A percentile compares a stretch with the other conserved stretches of the same genome.
These are phyloP conservation scores for Scheffersomyces illinoinensis DNA, from an alignment of 1,139 yeast species.

Conservation along the genomic window DNA sequence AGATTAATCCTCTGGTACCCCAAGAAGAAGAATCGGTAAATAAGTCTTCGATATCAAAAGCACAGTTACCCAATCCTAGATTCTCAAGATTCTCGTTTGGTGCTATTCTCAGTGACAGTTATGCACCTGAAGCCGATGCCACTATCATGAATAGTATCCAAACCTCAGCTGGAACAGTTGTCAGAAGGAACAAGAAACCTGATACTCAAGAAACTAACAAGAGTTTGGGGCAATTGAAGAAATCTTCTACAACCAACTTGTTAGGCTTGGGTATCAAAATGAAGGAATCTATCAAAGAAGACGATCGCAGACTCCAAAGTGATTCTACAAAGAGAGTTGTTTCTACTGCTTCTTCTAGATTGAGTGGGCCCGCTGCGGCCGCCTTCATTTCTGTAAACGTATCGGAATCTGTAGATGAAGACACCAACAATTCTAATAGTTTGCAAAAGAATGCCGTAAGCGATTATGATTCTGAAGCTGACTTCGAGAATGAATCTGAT, in stretches of 20 bases:
- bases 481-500: slow-evolving; percentile 21
- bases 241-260: slow-evolving; percentile 25
- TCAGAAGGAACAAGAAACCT: slow-evolving; percentile 18
- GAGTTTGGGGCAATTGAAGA: slow-evolving; percentile 17
- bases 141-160: slow-evolving; percentile 28
- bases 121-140: slow-evolving; percentile 21
- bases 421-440: slow-evolving; percentile 14
- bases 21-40: neutral
- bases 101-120: slow-evolving; percentile 24
- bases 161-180: slow-evolving; percentile 32
- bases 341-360: slow-evolving; percentile 4
- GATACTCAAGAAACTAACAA: slow-evolving; percentile 6
- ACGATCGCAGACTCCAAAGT: slow-evolving; percentile 2
- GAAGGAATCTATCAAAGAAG: slow-evolving; percentile 4
- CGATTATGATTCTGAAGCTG: slow-evolving; percentile 19
- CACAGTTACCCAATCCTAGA: slow-evolving; percentile 38
- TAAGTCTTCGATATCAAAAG: neutral
- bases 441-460: slow-evolving; percentile 16
- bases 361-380: neutral
- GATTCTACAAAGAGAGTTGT: slow-evolving; percentile 2
- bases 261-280: slow-evolving; percentile 35
- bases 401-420: slow-evolving; percentile 21
- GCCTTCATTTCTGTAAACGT: slow-evolving; percentile 26
- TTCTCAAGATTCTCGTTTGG: slow-evolving; percentile 48
- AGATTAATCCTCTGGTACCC: neutral